phyloP scores from a whole-genome alignment of 805 yeast genomes.

The Blastobotrys peoriensis region DNA sequence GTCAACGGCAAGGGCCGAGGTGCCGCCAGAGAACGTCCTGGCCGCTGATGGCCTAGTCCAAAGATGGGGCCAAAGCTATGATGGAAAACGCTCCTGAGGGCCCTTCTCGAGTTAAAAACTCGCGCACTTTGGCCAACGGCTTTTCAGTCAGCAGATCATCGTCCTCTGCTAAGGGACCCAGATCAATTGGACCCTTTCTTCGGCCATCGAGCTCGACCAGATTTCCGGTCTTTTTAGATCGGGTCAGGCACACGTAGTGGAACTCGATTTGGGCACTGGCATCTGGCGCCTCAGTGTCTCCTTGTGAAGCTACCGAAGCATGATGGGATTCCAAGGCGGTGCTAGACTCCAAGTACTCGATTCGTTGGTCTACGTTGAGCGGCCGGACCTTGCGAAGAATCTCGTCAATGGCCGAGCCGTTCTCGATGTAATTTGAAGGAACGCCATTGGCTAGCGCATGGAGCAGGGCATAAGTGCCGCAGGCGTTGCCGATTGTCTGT shows the following conservation, averaged over 20 bases:
- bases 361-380: constrained; percentile 31
- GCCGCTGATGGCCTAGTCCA: too few species aligned
- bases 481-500: constrained; percentile 81
- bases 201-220: constrained; percentile 89
- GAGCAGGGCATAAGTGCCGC: constrained; percentile 85
- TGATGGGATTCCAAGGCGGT: constrained; percentile 36
- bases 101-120: constrained; percentile 50
- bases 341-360: constrained; percentile 41
- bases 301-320: constrained; percentile 30
- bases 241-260: constrained; percentile 75
- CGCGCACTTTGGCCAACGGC: constrained; percentile 51
- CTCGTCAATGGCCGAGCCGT: constrained; percentile 24
- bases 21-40: too few species aligned
- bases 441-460: constrained; percentile 48
- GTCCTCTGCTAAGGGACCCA: constrained; percentile 39
- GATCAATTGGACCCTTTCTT: constrained; percentile 62
- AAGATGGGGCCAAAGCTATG: constrained; percentile 53
- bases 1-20: too few species aligned
- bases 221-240: constrained; percentile 40
- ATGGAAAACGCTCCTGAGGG: constrained; percentile 52
- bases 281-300: constrained; percentile 35
- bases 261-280: constrained; percentile 45
- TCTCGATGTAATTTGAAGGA: constrained; percentile 25
- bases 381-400: constrained; percentile 26
- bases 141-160: constrained; percentile 51